phyloP scores from a whole-genome alignment of 345 rosid species.

The Pistacia vera region DNA sequence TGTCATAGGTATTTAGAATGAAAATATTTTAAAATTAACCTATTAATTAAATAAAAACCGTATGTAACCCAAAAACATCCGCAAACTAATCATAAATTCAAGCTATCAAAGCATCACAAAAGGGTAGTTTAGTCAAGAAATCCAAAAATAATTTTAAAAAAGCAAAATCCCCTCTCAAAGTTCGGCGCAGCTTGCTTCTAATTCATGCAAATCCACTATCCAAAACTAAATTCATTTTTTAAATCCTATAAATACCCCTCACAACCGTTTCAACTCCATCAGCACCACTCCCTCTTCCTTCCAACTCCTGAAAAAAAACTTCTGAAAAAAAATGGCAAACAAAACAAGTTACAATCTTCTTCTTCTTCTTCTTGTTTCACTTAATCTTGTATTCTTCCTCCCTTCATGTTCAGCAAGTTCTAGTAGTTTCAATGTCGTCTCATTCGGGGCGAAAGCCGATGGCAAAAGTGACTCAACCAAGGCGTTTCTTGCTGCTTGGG shows the following conservation, averaged over 20 bases:
- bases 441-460: slow-evolving; percentile 55
- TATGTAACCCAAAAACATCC: too few species aligned
- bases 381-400: background rate
- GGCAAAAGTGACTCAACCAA: slow-evolving; percentile 10
- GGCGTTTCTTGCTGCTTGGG: slow-evolving; percentile 39
- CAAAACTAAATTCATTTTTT: background rate
- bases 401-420: slow-evolving; percentile 16
- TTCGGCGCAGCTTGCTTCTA: slow-evolving; percentile 1
- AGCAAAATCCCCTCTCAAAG: background rate
- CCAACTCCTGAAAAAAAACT: slow-evolving; percentile 7
- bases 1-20: too few species aligned
- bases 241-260: slow-evolving; percentile 35
- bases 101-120: too few species aligned
- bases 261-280: slow-evolving; percentile 25
- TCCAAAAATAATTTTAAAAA: background rate
- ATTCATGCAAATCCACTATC: background rate
- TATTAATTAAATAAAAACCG: too few species aligned
- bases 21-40: too few species aligned
- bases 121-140: background rate
- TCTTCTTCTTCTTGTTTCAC: slow-evolving; percentile 23
- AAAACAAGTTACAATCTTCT: background rate
- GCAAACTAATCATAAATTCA: too few species aligned
- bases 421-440: slow-evolving; percentile 31
- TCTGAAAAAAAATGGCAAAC: background rate
- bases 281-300: slow-evolving; percentile 6